Conservation (phyloP, 2,329 filamentous ascomycete species). For the Exophiala oligosperma region DNA sequence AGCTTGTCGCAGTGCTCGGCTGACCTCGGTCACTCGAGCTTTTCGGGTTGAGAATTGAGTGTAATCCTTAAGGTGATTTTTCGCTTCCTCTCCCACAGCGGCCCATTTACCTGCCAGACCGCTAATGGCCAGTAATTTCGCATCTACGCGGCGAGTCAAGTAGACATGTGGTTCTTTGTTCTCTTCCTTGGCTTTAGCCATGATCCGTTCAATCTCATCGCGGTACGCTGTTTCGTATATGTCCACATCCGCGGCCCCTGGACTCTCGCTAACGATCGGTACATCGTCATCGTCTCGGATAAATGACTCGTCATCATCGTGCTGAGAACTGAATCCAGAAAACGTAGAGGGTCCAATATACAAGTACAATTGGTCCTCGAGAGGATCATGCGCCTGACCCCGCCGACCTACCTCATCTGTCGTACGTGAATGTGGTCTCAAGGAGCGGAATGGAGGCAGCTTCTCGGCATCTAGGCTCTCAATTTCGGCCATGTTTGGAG, state of each 20-base stretch:
- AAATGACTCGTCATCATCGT: conserved; percentile 32
- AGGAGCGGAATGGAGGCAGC: conserved; percentile 28
- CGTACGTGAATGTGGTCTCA: conserved; percentile 20
- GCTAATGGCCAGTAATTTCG: conserved; percentile 32
- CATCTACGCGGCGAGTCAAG: conserved; percentile 52
- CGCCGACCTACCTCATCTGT: conserved; percentile 34
- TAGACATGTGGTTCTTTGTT: conserved; percentile 58
- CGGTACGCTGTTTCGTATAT: conserved; percentile 89
- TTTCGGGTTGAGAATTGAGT: conserved; percentile 29
- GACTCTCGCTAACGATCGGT: conserved; percentile 74
- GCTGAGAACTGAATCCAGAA: conserved; percentile 48
- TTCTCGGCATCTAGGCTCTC: conserved; percentile 20
- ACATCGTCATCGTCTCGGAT: conserved; percentile 32
- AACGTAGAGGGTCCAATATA: conserved; percentile 67
- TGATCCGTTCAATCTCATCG: conserved; percentile 74
- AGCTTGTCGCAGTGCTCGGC: conserved; percentile 30
- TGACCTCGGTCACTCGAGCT: conserved; percentile 30
- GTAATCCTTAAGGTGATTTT: conserved; percentile 28
- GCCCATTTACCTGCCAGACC: conserved; percentile 29
- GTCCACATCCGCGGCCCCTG: conserved; percentile 78
- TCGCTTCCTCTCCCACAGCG: conserved; percentile 30
- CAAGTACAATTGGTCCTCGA: conserved; percentile 68
- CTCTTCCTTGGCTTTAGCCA: conserved; percentile 40
- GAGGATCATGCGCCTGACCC: conserved; percentile 63
- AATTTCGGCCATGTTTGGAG: conserved; percentile 9